A percentile compares a stretch with the other conserved stretches of the same genome.
These are phyloP conservation scores for Mycena citricolor DNA, from an alignment of 1,284 basidiomycete species.

Conservation along the genomic window DNA sequence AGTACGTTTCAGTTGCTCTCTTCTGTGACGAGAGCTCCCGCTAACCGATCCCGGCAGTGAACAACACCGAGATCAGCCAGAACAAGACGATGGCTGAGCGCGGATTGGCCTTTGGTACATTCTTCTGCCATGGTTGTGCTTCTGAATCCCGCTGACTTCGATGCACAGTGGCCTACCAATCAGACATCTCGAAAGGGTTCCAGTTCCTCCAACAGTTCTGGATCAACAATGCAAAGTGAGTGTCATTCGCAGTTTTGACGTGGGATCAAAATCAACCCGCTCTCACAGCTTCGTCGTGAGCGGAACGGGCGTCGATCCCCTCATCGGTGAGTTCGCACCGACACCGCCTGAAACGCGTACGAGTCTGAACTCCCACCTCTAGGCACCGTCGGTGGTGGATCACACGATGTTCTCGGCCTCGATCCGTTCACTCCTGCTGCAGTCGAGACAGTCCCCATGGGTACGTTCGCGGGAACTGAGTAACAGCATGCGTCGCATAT, in stretches of 20 bases:
- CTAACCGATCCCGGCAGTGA: constrained; percentile 25
- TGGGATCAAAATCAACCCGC: neutral
- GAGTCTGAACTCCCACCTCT: too few species aligned
- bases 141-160: neutral
- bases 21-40: neutral
- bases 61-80: constrained; percentile 32
- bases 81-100: constrained; percentile 43
- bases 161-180: constrained; percentile 40
- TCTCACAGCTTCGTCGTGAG: constrained; percentile 10
- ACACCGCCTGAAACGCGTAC: too few species aligned
- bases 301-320: constrained; percentile 35
- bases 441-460: constrained; percentile 18
- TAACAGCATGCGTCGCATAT: too few species aligned
- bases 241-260: neutral
- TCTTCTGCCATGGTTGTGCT: neutral
- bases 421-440: constrained; percentile 37
- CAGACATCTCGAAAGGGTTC: constrained; percentile 43
- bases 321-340: constrained; percentile 37
- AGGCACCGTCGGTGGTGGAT: too few species aligned
- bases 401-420: constrained; percentile 40
- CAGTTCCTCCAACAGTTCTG: constrained; percentile 40
- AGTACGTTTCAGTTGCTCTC: constrained; percentile 9
- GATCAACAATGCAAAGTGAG: constrained; percentile 23
- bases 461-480: too few species aligned
- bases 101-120: constrained; percentile 46